Evolutionary conservation across 2,329 filamentous ascomycete genomes (phyloP).

Genomic region (Aspergillus neoniger): DNA sequence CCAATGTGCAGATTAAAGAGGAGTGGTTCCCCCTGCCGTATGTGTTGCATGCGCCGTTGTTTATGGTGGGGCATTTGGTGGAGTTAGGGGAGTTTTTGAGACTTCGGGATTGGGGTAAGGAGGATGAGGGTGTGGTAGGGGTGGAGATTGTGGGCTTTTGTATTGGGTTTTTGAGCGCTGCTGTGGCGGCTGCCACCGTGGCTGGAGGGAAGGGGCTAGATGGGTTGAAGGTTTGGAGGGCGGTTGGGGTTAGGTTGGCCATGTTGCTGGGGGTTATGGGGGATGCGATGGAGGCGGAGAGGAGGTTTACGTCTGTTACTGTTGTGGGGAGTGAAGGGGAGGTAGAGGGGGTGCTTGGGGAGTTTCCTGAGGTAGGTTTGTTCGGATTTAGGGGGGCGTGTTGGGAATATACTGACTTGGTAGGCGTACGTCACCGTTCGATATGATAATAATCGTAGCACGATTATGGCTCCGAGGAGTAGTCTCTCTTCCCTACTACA

Average conservation of each 20-base stretch:
- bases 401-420: neutral
- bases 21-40: slow-evolving; percentile 21
- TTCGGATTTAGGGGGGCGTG: neutral
- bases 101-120: no score
- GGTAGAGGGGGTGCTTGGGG: slow-evolving; percentile 2
- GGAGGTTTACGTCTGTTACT: slow-evolving; percentile 19
- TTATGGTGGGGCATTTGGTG: slow-evolving; percentile 22
- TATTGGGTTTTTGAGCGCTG: slow-evolving; percentile 22
- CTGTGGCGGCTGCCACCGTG: slow-evolving; percentile 12
- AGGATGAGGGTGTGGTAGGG: neutral
- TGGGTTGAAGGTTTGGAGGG: slow-evolving; percentile 8
- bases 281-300: slow-evolving; percentile 17
- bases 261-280: slow-evolving; percentile 20
- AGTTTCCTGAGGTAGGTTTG: slow-evolving; percentile 12
- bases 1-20: neutral
- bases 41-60: slow-evolving; percentile 21
- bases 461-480: slow-evolving; percentile 19
- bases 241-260: slow-evolving; percentile 18
- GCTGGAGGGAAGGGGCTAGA: neutral
- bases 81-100: slow-evolving; percentile 14
- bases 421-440: slow-evolving; percentile 21
- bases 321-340: slow-evolving; percentile 7
- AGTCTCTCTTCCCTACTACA: slow-evolving; percentile 10
- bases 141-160: slow-evolving; percentile 23
- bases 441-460: slow-evolving; percentile 20